Evolutionary conservation across 306 rosid genomes (phyloP).

Genomic region (Mucuna pruriens): DNA sequence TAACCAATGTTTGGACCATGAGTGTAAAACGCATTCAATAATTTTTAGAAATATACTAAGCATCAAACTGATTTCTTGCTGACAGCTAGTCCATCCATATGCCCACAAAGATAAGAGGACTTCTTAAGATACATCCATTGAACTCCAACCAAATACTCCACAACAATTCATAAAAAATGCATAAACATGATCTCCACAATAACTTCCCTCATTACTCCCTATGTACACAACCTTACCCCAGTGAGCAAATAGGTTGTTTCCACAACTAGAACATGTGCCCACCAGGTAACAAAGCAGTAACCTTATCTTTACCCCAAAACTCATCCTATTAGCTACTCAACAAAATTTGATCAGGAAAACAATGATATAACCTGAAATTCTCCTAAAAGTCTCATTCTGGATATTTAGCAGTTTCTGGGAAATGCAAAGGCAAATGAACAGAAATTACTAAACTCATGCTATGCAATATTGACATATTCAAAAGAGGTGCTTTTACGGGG

Average conservation of each 20-base stretch:
- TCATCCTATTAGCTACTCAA: background rate
- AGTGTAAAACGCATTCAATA: background rate
- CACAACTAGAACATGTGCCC: background rate
- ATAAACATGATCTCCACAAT: background rate
- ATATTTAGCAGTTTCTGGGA: background rate
- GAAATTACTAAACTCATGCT: background rate
- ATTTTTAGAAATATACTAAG: background rate
- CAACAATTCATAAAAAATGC: background rate
- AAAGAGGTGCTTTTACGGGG: background rate
- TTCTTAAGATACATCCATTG: background rate
- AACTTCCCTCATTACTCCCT: background rate
- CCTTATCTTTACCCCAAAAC: background rate
- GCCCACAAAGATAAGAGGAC: background rate
- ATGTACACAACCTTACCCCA: background rate
- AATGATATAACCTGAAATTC: background rate
- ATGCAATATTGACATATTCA: background rate
- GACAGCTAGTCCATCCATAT: background rate
- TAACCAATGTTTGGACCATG: background rate
- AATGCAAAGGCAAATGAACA: slow-evolving; percentile 2
- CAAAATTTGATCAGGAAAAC: background rate
- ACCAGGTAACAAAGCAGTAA: background rate
- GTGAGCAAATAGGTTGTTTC: slow-evolving; percentile 1
- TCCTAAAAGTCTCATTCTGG: slow-evolving; percentile 1
- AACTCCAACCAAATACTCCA: background rate
- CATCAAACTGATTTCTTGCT: background rate